Percentiles rank a stretch among this genome's conserved stretches.
These are phyloP conservation scores for Umbellularia californica DNA, from an alignment of 164 flowering plant species.

Conservation along the genomic window DNA sequence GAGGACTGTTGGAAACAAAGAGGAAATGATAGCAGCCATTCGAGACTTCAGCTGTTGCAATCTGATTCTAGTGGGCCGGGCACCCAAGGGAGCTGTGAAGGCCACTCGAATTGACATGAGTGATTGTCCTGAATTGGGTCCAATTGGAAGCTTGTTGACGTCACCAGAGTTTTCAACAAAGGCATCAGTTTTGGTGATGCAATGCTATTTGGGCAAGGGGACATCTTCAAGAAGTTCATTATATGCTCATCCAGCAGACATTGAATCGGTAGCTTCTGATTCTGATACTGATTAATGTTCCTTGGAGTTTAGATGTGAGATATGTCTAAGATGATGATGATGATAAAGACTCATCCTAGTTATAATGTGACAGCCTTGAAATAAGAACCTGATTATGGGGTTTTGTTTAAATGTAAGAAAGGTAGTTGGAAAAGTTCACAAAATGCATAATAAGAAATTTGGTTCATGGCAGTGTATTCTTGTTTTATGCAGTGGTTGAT, in stretches of 20 bases:
- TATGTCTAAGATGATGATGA: too few relatives aligned
- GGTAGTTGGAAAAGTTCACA: too few relatives aligned
- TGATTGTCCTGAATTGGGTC: constrained; percentile 70
- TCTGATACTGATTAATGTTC: not conserved
- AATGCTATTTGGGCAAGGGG: constrained; percentile 27
- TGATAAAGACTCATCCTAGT: too few relatives aligned
- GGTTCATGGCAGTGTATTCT: too few relatives aligned
- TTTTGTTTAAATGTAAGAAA: too few relatives aligned
- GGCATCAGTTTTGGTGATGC: constrained; percentile 70
- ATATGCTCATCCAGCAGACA: not conserved
- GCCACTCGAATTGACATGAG: constrained; percentile 15
- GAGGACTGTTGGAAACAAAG: constrained; percentile 18
- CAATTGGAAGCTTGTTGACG: constrained; percentile 49
- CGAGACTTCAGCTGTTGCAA: constrained; percentile 29
- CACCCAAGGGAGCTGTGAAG: constrained; percentile 19
- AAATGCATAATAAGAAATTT: too few relatives aligned
- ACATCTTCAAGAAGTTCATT: not conserved
- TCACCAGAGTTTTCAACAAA: constrained; percentile 37
- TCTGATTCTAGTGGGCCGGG: constrained; percentile 47
- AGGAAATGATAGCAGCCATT: constrained; percentile 19
- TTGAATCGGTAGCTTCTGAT: not conserved
- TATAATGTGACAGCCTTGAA: too few relatives aligned
- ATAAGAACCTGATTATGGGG: too few relatives aligned
- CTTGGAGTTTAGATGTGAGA: too few relatives aligned
- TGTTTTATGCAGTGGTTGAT: too few relatives aligned